These are phyloP conservation scores for Bacidia gigantensis DNA, from an alignment of 495 filamentous ascomycete species.

Conservation along the genomic window DNA sequence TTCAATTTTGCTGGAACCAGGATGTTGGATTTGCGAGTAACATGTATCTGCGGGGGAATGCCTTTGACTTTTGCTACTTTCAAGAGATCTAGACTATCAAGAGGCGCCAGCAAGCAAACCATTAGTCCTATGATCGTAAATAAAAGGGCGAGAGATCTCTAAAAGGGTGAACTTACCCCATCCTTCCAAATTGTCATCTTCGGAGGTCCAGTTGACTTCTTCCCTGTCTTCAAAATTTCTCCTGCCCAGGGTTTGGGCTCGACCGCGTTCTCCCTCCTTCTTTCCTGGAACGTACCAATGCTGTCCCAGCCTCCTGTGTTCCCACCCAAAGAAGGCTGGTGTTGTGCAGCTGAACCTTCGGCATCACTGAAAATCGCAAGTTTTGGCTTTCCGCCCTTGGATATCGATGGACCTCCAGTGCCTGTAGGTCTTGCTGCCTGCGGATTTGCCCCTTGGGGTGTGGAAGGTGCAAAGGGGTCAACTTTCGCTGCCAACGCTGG, in stretches of 20 bases:
- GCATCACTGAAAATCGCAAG: slow-evolving; percentile 83
- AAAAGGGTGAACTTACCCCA: slow-evolving; percentile 52
- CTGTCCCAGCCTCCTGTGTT: slow-evolving; percentile 71
- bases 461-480: slow-evolving; percentile 54
- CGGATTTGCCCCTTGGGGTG: slow-evolving; percentile 37
- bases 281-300: slow-evolving; percentile 70
- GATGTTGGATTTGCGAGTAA: slow-evolving; percentile 58
- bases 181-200: slow-evolving; percentile 94
- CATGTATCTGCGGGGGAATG: slow-evolving; percentile 30
- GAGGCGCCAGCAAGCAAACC: slow-evolving; percentile 46
- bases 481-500: slow-evolving; percentile 78
- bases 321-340: slow-evolving; percentile 22
- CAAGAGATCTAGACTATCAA: slow-evolving; percentile 46
- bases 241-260: slow-evolving; percentile 86
- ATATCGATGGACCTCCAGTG: slow-evolving; percentile 38
- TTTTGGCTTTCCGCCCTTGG: slow-evolving; percentile 57
- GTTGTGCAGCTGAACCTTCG: slow-evolving; percentile 35
- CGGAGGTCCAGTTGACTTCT: slow-evolving; percentile 54
- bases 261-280: slow-evolving; percentile 85
- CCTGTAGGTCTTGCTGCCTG: slow-evolving; percentile 45
- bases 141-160: slow-evolving; percentile 40
- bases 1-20: slow-evolving; percentile 64
- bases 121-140: slow-evolving; percentile 99
- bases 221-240: slow-evolving; percentile 77
- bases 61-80: slow-evolving; percentile 24